These are phyloP conservation scores for Ophiocordyceps sinensis DNA, from an alignment of 2,329 filamentous ascomycete genomes.

Conservation along the genomic window DNA sequence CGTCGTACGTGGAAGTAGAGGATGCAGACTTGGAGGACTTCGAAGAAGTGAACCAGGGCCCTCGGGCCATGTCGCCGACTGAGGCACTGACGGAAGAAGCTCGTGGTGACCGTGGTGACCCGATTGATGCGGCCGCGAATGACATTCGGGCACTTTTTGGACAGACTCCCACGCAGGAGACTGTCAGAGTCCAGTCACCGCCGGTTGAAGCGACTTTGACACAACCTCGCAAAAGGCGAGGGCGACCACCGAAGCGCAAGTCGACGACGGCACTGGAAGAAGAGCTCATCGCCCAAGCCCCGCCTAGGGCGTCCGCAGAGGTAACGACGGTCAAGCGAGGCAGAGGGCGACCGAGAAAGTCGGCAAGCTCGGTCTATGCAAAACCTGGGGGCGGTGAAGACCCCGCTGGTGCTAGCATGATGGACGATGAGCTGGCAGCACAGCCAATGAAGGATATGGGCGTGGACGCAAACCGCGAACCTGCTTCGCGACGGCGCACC, in stretches of 20 bases:
- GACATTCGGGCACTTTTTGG: conserved; percentile 16
- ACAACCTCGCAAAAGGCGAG: conserved; percentile 9
- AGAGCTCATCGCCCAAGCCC: not conserved
- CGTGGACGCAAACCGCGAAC: conserved; percentile 1
- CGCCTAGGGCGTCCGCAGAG: conserved; percentile 1
- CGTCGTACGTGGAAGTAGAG: conserved; percentile 35
- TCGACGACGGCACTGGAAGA: conserved; percentile 1
- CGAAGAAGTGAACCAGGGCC: conserved; percentile 28
- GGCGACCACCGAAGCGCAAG: conserved; percentile 17
- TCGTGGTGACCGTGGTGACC: conserved; percentile 1
- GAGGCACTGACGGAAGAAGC: conserved; percentile 1
- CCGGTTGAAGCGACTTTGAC: not conserved
- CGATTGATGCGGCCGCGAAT: conserved; percentile 26
- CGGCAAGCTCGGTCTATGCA: not conserved
- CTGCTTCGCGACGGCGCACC: conserved; percentile 9
- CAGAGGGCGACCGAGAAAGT: conserved; percentile 15
- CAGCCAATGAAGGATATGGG: conserved; percentile 6
- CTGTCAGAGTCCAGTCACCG: conserved; percentile 1
- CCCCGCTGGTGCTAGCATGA: not conserved
- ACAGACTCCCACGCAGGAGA: not conserved
- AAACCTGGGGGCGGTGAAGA: not conserved
- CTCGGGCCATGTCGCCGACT: not conserved
- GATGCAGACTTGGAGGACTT: conserved; percentile 24
- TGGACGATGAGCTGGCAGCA: conserved; percentile 5
- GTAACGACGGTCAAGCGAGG: conserved; percentile 6